Conservation (phyloP, 2,329 filamentous ascomycete genomes). For the Epichloe baconii region DNA sequence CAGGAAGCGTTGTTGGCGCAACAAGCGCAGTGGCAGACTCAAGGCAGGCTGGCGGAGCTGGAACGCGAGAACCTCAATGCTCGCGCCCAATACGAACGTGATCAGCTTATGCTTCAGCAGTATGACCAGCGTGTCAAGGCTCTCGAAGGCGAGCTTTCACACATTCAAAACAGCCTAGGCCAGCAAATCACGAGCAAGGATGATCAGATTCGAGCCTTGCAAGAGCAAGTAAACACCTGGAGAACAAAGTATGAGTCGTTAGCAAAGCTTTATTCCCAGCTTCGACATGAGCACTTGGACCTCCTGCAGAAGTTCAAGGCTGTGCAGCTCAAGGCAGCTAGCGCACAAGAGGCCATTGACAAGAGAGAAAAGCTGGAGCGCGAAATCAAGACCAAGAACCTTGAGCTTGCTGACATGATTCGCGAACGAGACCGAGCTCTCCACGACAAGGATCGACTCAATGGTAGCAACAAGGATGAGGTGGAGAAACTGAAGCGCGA, state of each 20-base stretch:
- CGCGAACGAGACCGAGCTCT: conserved; percentile 85
- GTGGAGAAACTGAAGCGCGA: conserved; percentile 90
- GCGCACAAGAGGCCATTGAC: conserved; percentile 93
- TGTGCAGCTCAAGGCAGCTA: conserved; percentile 91
- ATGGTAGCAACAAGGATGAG: conserved; percentile 81
- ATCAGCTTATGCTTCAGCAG: conserved; percentile 92
- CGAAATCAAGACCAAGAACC: conserved; percentile 97
- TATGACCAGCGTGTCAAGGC: conserved; percentile 93
- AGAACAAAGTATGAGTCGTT: conserved; percentile 91
- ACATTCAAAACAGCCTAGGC: conserved; percentile 70
- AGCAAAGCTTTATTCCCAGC: conserved; percentile 92
- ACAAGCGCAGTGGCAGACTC: conserved; percentile 85
- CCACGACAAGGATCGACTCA: conserved; percentile 82
- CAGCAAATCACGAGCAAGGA: conserved; percentile 84
- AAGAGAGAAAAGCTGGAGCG: conserved; percentile 88
- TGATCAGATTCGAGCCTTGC: conserved; percentile 81
- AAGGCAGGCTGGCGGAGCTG: conserved; percentile 87
- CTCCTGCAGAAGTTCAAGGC: conserved; percentile 92
- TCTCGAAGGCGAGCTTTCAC: conserved; percentile 71
- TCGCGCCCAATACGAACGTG: conserved; percentile 88
- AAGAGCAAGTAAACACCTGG: conserved; percentile 98
- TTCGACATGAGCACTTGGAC: conserved; percentile 89
- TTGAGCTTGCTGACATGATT: conserved; percentile 98
- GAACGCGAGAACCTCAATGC: conserved; percentile 93
- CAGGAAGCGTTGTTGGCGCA: conserved; percentile 82